Conservation (phyloP, 2,329 filamentous ascomycete species). For the Calonectria hongkongensis region DNA sequence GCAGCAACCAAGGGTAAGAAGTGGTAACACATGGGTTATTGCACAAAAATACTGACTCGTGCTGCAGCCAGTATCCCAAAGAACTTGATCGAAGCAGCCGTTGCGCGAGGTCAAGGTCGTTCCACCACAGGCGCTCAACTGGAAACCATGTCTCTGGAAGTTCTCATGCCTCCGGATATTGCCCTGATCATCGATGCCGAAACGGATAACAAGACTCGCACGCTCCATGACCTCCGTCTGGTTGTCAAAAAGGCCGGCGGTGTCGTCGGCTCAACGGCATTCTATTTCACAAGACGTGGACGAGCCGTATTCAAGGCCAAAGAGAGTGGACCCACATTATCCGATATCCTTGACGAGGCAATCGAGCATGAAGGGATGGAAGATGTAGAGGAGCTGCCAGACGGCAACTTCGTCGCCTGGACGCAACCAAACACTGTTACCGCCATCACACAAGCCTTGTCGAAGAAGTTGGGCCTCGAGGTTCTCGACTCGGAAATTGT, state of each 20-base stretch:
- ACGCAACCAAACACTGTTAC: slow-evolving; percentile 59
- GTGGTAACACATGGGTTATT: neutral
- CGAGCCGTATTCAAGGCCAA: slow-evolving; percentile 79
- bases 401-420: slow-evolving; percentile 81
- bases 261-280: slow-evolving; percentile 82
- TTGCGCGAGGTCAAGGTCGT: slow-evolving; percentile 91
- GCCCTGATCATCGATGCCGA: slow-evolving; percentile 90
- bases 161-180: slow-evolving; percentile 84
- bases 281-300: slow-evolving; percentile 90
- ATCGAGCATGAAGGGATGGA: slow-evolving; percentile 87
- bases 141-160: slow-evolving; percentile 87
- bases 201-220: slow-evolving; percentile 86
- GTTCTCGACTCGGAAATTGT: slow-evolving; percentile 87
- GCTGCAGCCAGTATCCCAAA: slow-evolving; percentile 84
- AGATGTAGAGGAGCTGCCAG: slow-evolving; percentile 80
- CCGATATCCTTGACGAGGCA: slow-evolving; percentile 86
- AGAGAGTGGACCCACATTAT: slow-evolving; percentile 73
- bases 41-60: slow-evolving; percentile 23
- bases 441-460: slow-evolving; percentile 68
- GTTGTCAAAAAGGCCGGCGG: slow-evolving; percentile 84
- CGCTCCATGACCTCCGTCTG: slow-evolving; percentile 82
- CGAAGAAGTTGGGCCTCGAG: slow-evolving; percentile 77
- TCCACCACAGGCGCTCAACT: slow-evolving; percentile 84
- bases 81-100: slow-evolving; percentile 86
- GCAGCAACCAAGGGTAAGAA: slow-evolving; percentile 84